Conservation (phyloP, 352 stramenopile genomes). For the Pythium vanterpoolii region DNA sequence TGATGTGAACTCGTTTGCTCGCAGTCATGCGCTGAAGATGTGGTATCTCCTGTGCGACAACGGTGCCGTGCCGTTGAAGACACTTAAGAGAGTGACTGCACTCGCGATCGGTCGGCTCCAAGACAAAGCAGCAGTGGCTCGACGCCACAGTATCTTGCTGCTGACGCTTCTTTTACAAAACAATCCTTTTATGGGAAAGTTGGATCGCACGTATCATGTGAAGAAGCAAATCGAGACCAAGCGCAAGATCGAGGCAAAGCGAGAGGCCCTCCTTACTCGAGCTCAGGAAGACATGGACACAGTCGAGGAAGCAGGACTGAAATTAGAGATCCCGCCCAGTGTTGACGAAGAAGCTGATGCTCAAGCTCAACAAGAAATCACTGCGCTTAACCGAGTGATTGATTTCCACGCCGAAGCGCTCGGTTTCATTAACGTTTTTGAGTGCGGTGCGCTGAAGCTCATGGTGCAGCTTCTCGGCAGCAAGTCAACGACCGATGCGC, state of each 20-base stretch:
- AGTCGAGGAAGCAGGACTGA: constrained; percentile 35
- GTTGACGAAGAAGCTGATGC: constrained; percentile 38
- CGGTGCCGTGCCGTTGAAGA: constrained; percentile 84
- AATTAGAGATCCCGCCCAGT: constrained; percentile 2
- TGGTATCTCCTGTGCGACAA: constrained; percentile 84
- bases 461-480: constrained; percentile 89
- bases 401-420: constrained; percentile 92
- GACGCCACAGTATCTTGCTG: constrained; percentile 84
- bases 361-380: constrained; percentile 62
- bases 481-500: constrained; percentile 90
- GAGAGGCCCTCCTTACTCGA: constrained; percentile 76
- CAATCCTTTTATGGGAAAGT: constrained; percentile 93
- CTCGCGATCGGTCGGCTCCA: constrained; percentile 87
- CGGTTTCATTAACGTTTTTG: constrained; percentile 91
- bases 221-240: constrained; percentile 78
- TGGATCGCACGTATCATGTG: constrained; percentile 82
- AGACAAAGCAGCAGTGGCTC: constrained; percentile 93
- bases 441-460: constrained; percentile 66
- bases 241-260: constrained; percentile 53
- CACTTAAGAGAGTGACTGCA: constrained; percentile 72
- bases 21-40: constrained; percentile 90
- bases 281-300: constrained; percentile 74
- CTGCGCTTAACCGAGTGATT: constrained; percentile 76
- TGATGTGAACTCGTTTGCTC: constrained; percentile 92
- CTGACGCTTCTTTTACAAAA: constrained; percentile 90